These are phyloP conservation scores for Aspergillus sp. DNA, from an alignment of 2,329 filamentous ascomycete species.

Conservation along the genomic window DNA sequence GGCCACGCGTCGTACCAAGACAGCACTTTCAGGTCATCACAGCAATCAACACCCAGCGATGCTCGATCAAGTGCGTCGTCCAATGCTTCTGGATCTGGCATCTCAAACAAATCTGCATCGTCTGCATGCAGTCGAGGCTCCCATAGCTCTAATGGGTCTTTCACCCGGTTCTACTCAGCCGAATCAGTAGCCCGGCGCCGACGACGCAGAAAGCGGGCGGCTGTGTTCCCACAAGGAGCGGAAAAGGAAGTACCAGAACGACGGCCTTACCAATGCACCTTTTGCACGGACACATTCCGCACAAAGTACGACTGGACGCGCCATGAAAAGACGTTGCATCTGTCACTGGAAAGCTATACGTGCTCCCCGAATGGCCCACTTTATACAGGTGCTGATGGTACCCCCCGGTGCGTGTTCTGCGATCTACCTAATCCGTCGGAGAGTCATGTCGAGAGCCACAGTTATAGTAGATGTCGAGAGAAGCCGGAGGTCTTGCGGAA, in stretches of 20 bases:
- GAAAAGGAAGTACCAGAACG: slow-evolving; percentile 18
- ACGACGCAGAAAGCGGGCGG: slow-evolving; percentile 33
- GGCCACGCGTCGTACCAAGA: background rate
- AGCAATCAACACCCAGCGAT: background rate
- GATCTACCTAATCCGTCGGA: slow-evolving; percentile 46
- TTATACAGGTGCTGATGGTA: slow-evolving; percentile 24
- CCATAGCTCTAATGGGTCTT: slow-evolving; percentile 28
- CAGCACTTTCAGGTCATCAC: background rate
- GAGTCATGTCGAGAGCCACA: slow-evolving; percentile 54
- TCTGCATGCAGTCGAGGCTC: slow-evolving; percentile 16
- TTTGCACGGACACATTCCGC: slow-evolving; percentile 48
- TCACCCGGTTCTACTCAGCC: slow-evolving; percentile 49
- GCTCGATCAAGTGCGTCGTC: slow-evolving; percentile 8
- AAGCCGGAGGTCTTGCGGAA: slow-evolving; percentile 55
- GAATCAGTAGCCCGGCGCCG: slow-evolving; percentile 46
- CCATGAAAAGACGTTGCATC: slow-evolving; percentile 50
- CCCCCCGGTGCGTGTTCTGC: slow-evolving; percentile 49
- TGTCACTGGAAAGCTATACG: slow-evolving; percentile 50
- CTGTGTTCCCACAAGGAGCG: slow-evolving; percentile 26
- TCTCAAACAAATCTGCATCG: slow-evolving; percentile 18
- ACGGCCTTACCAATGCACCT: slow-evolving; percentile 45
- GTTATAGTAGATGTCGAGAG: slow-evolving; percentile 52
- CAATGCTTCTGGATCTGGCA: slow-evolving; percentile 10
- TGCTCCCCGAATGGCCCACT: slow-evolving; percentile 54
- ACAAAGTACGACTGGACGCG: slow-evolving; percentile 50